Percentiles rank a stretch among this genome's conserved stretches.
phyloP scores from a whole-genome alignment of 179 eudicot genomes.

The Heliamphora pulchella region DNA sequence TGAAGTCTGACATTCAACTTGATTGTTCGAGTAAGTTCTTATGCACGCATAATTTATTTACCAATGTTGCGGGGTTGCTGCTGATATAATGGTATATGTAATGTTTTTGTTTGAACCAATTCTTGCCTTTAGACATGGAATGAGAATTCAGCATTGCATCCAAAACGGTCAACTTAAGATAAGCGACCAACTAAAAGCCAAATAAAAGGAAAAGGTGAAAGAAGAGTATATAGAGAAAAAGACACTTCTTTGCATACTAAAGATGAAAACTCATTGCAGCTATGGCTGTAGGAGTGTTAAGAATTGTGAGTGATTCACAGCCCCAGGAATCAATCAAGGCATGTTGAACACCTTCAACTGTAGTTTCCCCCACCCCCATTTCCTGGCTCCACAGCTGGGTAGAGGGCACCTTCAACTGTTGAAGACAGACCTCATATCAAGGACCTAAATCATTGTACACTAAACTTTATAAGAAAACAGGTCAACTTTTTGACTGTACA shows the following conservation, averaged over 20 bases:
- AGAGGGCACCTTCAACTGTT: neutral
- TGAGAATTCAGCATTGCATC: neutral
- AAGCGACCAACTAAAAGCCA: neutral
- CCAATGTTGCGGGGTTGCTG: neutral
- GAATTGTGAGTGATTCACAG: too few species aligned
- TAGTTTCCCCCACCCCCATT: too few species aligned
- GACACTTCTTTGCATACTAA: too few species aligned
- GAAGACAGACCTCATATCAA: neutral
- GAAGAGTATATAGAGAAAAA: too few species aligned
- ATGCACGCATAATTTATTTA: neutral
- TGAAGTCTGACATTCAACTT: conserved; percentile 39
- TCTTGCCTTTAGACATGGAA: neutral
- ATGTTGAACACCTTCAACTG: too few species aligned
- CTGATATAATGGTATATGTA: neutral
- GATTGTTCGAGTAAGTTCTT: conserved; percentile 60
- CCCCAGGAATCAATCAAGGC: too few species aligned
- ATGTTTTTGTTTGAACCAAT: neutral
- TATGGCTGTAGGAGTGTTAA: too few species aligned
- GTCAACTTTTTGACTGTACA: neutral
- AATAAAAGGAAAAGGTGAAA: too few species aligned
- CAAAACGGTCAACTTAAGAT: neutral
- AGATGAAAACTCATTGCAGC: too few species aligned
- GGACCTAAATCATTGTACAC: neutral
- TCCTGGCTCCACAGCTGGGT: too few species aligned
- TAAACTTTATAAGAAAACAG: neutral